Evolutionary conservation across 371 early-diverging fungal genomes (phyloP).

Genomic region (Cokeromyces recurvatus): DNA sequence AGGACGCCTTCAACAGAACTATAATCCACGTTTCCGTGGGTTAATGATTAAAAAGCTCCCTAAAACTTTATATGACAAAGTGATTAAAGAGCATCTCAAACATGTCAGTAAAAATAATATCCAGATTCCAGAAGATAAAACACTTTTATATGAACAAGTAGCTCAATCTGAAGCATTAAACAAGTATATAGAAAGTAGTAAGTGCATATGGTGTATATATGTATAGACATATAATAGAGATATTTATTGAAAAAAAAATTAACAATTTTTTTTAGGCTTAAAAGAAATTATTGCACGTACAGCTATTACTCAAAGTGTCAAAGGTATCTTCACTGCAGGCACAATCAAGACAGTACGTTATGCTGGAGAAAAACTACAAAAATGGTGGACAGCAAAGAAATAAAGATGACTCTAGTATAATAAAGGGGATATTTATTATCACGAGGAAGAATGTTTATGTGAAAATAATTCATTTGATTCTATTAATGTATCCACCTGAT

Average conservation of each 20-base stretch:
- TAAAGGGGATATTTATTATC: no score
- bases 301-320: slow-evolving; percentile 86
- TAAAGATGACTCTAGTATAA: no score
- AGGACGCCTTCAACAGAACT: slow-evolving; percentile 60
- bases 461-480: no score
- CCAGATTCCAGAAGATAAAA: slow-evolving; percentile 31
- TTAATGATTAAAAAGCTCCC: slow-evolving; percentile 66
- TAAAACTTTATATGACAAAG: slow-evolving; percentile 51
- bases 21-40: slow-evolving; percentile 53
- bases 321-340: slow-evolving; percentile 93
- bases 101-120: slow-evolving; percentile 21
- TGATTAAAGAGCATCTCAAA: slow-evolving; percentile 27
- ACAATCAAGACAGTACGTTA: slow-evolving; percentile 66
- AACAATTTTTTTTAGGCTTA: slow-evolving; percentile 25
- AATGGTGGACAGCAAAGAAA: slow-evolving; percentile 63
- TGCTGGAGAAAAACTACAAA: slow-evolving; percentile 68
- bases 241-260: no score
- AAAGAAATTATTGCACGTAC: slow-evolving; percentile 54
- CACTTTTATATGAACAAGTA: slow-evolving; percentile 37
- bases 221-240: no score
- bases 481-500: no score
- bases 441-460: no score
- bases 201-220: no score
- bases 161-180: slow-evolving; percentile 33
- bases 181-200: slow-evolving; percentile 36